Evolutionary conservation across 768 basidiomycete species (phyloP).

Genomic region (Pleurotus djamor): DNA sequence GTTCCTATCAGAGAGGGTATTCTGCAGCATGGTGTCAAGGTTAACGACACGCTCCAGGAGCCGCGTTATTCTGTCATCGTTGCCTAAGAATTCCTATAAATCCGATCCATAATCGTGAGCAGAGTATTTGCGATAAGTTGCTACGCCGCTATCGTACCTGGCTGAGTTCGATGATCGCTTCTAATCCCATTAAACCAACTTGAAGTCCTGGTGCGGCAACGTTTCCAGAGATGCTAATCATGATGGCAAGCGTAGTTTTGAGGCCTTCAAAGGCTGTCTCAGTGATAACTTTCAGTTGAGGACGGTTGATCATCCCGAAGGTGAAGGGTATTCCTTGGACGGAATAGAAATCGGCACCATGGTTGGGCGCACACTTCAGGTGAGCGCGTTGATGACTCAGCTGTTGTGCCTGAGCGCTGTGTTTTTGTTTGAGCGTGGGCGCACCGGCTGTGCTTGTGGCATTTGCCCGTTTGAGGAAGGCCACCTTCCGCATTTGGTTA

Average conservation of each 20-base stretch:
- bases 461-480: neutral
- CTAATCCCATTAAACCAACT: neutral
- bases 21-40: constrained; percentile 1
- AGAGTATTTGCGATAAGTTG: neutral
- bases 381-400: no score
- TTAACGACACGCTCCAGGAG: neutral
- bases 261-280: neutral
- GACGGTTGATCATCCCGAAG: neutral
- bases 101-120: neutral
- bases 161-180: neutral
- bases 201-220: neutral
- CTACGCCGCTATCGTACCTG: neutral
- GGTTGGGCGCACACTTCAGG: no score
- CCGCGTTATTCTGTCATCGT: constrained; percentile 1
- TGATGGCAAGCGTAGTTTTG: neutral
- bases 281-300: neutral
- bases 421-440: neutral
- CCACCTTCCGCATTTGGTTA: neutral
- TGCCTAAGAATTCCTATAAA: neutral
- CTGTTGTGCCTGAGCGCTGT: no score
- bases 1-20: neutral
- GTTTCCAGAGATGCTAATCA: neutral
- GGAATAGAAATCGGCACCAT: no score
- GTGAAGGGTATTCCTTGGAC: neutral
- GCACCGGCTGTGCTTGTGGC: neutral